These are phyloP conservation scores for Saccharum officinarum DNA, from an alignment of 176 grass and related monocot genomes.

Conservation along the genomic window DNA sequence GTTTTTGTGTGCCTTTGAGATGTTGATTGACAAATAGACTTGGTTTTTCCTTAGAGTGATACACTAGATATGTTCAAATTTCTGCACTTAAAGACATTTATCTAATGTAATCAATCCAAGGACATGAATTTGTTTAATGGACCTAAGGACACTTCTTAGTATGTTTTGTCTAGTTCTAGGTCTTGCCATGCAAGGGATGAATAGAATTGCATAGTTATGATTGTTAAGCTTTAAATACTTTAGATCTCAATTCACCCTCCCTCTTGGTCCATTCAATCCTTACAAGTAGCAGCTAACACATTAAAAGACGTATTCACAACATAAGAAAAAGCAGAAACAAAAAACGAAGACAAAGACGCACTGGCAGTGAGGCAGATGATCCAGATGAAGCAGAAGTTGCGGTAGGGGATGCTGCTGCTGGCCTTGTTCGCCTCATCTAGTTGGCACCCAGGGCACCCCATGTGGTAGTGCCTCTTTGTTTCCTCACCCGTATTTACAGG, in stretches of 20 bases:
- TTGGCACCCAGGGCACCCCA: slow-evolving; percentile 48
- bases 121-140: background rate
- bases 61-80: background rate
- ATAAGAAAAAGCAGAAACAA: background rate
- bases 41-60: background rate
- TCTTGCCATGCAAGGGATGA: background rate
- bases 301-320: background rate
- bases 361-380: slow-evolving; percentile 54
- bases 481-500: background rate
- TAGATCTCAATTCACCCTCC: background rate
- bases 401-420: slow-evolving; percentile 47
- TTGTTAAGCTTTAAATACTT: background rate
- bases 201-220: background rate
- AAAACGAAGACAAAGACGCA: background rate
- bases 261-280: background rate
- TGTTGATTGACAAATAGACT: background rate
- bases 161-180: background rate
- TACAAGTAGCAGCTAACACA: background rate
- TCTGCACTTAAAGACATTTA: background rate
- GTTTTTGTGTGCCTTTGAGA: background rate
- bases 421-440: slow-evolving; percentile 31
- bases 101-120: background rate
- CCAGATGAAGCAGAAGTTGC: slow-evolving; percentile 65
- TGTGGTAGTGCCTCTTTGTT: background rate
- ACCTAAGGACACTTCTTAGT: background rate